Evolutionary conservation across 2,329 filamentous ascomycete species (phyloP).

Genomic region (Fusarium equiseti): DNA sequence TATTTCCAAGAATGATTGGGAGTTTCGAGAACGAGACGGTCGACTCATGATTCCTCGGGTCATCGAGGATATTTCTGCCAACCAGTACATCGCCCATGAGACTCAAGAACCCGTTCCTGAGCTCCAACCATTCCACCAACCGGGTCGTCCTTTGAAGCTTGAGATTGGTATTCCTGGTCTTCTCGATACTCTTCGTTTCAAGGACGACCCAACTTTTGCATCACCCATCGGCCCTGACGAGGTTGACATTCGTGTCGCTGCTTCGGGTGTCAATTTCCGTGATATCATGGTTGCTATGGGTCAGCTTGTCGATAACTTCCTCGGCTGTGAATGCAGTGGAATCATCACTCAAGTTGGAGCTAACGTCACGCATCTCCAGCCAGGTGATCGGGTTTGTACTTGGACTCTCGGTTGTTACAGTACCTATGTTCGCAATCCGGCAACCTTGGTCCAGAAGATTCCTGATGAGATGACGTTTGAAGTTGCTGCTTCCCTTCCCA

Average conservation of each 20-base stretch:
- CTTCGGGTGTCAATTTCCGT: constrained; percentile 25
- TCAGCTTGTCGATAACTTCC: constrained; percentile 5
- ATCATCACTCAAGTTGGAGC: background rate
- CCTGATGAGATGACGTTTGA: background rate
- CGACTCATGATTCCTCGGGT: constrained; percentile 1
- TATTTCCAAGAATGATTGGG: constrained; percentile 2
- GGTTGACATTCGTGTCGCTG: constrained; percentile 15
- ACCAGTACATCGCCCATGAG: constrained; percentile 4
- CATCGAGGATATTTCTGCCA: background rate
- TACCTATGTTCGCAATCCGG: background rate
- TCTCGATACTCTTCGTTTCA: constrained; percentile 1
- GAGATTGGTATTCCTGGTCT: constrained; percentile 1
- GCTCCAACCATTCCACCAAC: background rate
- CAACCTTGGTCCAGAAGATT: background rate
- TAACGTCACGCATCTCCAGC: background rate
- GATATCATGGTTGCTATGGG: constrained; percentile 30
- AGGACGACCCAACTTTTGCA: background rate
- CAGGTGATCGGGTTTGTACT: background rate
- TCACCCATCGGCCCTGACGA: background rate
- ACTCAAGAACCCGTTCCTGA: background rate
- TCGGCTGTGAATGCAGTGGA: constrained; percentile 7
- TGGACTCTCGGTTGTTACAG: background rate
- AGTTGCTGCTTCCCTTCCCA: background rate
- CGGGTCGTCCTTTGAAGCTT: background rate
- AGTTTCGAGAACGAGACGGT: background rate